Evolutionary conservation across 768 basidiomycete genomes (phyloP), one percentile per base, ranked within the genome.

Genomic region (Suillus occidentalis): DNA sequence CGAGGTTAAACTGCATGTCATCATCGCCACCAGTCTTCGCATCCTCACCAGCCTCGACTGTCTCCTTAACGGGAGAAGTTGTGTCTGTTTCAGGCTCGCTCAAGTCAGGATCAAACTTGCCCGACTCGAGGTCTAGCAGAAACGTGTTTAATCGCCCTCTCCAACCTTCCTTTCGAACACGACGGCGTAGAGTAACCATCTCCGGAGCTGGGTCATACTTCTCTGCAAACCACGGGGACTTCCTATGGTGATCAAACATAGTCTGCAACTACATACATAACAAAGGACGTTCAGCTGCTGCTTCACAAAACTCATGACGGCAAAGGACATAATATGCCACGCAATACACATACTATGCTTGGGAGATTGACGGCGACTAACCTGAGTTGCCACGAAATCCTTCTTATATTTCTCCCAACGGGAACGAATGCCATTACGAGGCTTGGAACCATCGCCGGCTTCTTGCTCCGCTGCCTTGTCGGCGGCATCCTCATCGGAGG

Each of bases 141-240:
- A 97, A 97, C 42, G 82, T 77, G 70, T 87, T 83, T 63, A 90
- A 76, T 66, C 89, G 85, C 55, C 89, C 88, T 75, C 84, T 88
- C 90, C 95, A 92, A 34, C 94, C 96, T 68, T 91, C 87, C 78
- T 88, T 90, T 74, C 91, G 86, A 67, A 95, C 87, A 69, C 94
- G 85, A 67, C 82, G 82, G 71, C 96, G 90, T 75, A 95, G 80
- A 62, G 83, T 82, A 63, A 85, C 83, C 72, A 85, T 86, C 70
- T 93, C 90, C 60, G 86, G 81, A 49, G 87, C 78, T 63, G 90
- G 90, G 66, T 95, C 93, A 81, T 98, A 98, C 77, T 94, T 93
- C 83, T 98, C 96, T 63, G 88, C 87, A 82, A 97, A 98, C 96
- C 96, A 98, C 16, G 94, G 90, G n/a, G 93, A 94, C 73, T 91